Conservation (phyloP, 495 filamentous ascomycete species). For the Lasiosphaeris hirsuta region DNA sequence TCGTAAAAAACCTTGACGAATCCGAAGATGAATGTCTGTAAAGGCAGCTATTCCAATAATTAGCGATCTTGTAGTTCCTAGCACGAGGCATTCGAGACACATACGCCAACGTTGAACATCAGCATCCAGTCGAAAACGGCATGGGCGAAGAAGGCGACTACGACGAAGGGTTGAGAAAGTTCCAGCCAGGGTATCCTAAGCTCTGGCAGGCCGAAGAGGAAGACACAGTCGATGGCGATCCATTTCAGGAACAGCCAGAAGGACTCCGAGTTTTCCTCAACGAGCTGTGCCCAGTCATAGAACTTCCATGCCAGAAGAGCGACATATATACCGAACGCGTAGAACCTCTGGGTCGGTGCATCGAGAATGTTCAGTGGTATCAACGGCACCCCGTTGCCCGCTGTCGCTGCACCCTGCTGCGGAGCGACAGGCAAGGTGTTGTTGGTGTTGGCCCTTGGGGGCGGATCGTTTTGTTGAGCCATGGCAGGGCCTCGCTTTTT, state of each 20-base stretch:
- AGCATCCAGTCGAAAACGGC: conserved; percentile 71
- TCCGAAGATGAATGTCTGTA: conserved; percentile 61
- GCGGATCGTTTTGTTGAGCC: conserved; percentile 2
- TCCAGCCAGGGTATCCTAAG: conserved; percentile 94
- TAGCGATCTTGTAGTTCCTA: conserved; percentile 8
- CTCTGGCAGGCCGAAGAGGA: conserved; percentile 78
- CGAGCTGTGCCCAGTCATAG: conserved; percentile 73
- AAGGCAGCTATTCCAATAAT: conserved; percentile 56
- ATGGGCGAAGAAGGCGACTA: conserved; percentile 63
- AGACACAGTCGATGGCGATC: conserved; percentile 75
- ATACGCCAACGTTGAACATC: conserved; percentile 85
- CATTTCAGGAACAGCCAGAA: conserved; percentile 92
- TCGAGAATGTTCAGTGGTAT: conserved; percentile 75
- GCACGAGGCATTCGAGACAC: conserved; percentile 20
- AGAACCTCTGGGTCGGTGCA: conserved; percentile 82
- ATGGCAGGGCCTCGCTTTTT: conserved; percentile 8
- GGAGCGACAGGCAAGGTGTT: conserved; percentile 38
- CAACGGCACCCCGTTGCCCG: conserved; percentile 51
- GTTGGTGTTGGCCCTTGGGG: conserved; percentile 10
- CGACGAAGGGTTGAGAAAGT: conserved; percentile 70
- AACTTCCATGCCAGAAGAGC: conserved; percentile 72
- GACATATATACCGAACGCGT: conserved; percentile 72
- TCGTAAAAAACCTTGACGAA: conserved; percentile 77
- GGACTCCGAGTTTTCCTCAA: conserved; percentile 73
- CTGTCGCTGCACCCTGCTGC: conserved; percentile 22